A percentile compares a stretch with the other conserved stretches of the same genome.
Conservation (phyloP, 129 eudicot species). For the Glebionis coronaria region DNA sequence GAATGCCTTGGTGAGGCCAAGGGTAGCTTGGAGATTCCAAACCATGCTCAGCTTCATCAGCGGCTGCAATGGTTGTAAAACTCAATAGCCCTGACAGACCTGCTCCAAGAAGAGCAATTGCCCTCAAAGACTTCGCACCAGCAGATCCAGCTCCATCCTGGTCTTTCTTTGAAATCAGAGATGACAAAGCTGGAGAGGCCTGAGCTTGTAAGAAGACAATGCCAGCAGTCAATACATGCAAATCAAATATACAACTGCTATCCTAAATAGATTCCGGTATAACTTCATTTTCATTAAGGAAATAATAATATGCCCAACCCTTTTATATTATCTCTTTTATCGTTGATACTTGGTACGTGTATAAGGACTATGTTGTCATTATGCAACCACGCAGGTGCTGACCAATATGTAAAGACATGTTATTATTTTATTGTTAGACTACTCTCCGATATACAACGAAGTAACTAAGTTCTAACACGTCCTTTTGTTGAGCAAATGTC, state of each 20-base stretch:
- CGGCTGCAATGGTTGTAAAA: conserved; percentile 69
- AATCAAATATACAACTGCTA: not conserved
- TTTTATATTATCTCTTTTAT: conserved; percentile 1
- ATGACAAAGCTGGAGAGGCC: conserved; percentile 71
- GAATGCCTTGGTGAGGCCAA: conserved; percentile 97
- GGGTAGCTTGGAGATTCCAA: conserved; percentile 76
- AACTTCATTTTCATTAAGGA: conserved; percentile 1
- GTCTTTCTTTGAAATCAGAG: conserved; percentile 52
- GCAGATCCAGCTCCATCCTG: conserved; percentile 62
- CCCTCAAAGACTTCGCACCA: conserved; percentile 63
- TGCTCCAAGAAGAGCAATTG: conserved; percentile 82
- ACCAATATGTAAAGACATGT: not conserved
- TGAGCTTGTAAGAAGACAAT: conserved; percentile 19
- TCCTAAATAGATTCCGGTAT: not conserved
- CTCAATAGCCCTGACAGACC: conserved; percentile 78
- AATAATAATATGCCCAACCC: conserved; percentile 3
- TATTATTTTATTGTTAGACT: not conserved
- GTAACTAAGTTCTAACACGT: not conserved
- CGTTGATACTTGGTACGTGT: not conserved
- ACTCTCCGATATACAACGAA: not conserved
- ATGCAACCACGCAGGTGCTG: not conserved
- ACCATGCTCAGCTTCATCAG: conserved; percentile 97
- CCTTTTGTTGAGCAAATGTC: not conserved
- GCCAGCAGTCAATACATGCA: conserved; percentile 16
- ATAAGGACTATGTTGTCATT: not conserved